A percentile compares a stretch with the other conserved stretches of the same genome.
phyloP scores from a whole-genome alignment of 495 filamentous ascomycete genomes.

The Penicillium robsamsonii region DNA sequence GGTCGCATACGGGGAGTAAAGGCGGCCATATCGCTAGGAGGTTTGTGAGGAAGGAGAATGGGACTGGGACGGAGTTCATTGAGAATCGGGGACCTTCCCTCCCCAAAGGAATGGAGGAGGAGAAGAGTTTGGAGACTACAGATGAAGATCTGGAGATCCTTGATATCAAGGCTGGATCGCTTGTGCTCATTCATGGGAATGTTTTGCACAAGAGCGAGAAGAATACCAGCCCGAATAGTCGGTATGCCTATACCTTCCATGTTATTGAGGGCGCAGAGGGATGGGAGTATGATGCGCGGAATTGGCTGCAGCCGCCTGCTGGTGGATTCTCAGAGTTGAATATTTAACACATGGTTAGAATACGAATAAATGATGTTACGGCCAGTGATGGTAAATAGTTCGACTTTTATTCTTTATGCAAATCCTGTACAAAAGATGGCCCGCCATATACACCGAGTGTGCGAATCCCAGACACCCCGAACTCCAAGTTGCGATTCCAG shows the following conservation, averaged over 20 bases:
- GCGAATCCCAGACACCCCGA: constrained; percentile 26
- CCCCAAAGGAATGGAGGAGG: constrained; percentile 44
- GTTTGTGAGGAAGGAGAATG: constrained; percentile 65
- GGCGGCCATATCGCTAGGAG: constrained; percentile 58
- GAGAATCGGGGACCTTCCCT: constrained; percentile 46
- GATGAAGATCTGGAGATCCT: constrained; percentile 64
- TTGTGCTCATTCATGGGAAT: constrained; percentile 97
- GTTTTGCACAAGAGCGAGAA: constrained; percentile 92
- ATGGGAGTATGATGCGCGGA: constrained; percentile 74
- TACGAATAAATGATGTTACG: constrained; percentile 8
- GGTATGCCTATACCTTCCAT: constrained; percentile 98
- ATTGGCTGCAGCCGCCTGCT: constrained; percentile 86
- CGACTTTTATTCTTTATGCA: constrained; percentile 36
- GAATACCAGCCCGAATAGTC: constrained; percentile 78
- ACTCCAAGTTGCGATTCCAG: constrained; percentile 27
- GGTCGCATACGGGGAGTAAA: constrained; percentile 59
- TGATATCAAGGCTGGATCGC: constrained; percentile 79
- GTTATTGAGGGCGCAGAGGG: constrained; percentile 81
- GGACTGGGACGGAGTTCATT: constrained; percentile 55
- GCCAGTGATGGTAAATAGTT: constrained; percentile 13
- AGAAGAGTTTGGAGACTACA: constrained; percentile 29
- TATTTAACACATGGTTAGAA: background rate
- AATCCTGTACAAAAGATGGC: constrained; percentile 33
- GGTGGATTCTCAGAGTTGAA: constrained; percentile 70
- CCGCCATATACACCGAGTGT: constrained; percentile 32